Evolutionary conservation across 108 stramenopile species (phyloP), one percentile per base, ranked within the genome.

Genomic region (Discostella stelligeroides): DNA sequence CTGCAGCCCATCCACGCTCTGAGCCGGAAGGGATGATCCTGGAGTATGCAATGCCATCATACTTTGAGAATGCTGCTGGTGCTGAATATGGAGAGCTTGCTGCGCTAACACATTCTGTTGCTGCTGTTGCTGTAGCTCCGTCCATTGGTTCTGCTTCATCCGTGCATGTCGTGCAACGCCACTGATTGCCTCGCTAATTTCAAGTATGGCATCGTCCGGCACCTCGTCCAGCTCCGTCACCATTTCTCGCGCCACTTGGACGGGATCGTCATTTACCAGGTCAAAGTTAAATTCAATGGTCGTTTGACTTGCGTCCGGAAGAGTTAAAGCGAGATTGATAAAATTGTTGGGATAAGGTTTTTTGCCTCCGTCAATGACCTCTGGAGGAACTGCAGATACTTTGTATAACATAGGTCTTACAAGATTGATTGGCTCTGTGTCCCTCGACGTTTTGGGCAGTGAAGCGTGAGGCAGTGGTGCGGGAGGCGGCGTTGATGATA

Each of bases 221-320:
- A 96, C 88, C 48, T 80, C 73, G 30, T 84, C 85, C 40, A 96
- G 82, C 50, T 94, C 95, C 21, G 86, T 79, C 13, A 91, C 87
- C 88, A 96, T 91, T 79, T 96, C 95, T 54, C 86, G 87, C 17
- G 90, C 92, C 51, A 96, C 87, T 68, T 88, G 84, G 43, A 92
- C 82, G 15, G 95, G 88, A 64, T 96, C 91, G 67, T 96, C 95
- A 39, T 91, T 74, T 0, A 92, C 87, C 7, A 96, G 69, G 81
- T 96, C 84, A 73, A 91, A 96, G 9, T 84, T 84, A 63, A 96
- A 96, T 70, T 94, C 88, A 13, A 93, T 91, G 20, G 88, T 92
- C 2, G 88, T 88, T 70, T 89, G 81, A 39, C 85, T 87, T 68
- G 89, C 86, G 21, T 90, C 91, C 17, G 88, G 89, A 13, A 93